Percentiles rank a stretch among this genome's conserved stretches.
Evolutionary conservation across 2,329 filamentous ascomycete species (phyloP).

Genomic region (Phyllosticta citrichinensis): DNA sequence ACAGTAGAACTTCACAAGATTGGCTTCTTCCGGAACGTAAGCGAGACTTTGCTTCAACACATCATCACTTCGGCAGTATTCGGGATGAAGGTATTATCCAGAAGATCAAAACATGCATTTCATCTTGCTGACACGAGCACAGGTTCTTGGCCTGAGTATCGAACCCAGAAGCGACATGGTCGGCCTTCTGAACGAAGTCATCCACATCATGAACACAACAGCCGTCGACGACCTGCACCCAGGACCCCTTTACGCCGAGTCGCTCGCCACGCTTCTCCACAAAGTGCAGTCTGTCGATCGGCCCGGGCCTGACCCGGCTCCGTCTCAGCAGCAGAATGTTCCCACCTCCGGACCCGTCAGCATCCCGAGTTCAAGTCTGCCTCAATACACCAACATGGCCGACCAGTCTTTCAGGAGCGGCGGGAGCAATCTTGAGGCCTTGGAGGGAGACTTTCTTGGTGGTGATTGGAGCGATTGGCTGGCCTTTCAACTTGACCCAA

Average conservation of each 20-base stretch:
- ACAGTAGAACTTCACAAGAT: not conserved
- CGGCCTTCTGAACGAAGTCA: not conserved
- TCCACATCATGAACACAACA: conserved; percentile 1
- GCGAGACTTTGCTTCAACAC: not conserved
- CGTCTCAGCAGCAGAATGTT: not conserved
- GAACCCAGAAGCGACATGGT: conserved; percentile 5
- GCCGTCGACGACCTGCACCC: conserved; percentile 6
- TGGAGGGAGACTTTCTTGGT: not conserved
- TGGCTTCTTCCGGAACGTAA: not conserved
- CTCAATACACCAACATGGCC: not conserved
- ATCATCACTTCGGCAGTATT: not conserved
- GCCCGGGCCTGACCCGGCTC: not conserved
- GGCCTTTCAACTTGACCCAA: conserved; percentile 5
- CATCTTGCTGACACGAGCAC: not conserved
- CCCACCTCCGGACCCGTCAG: not conserved
- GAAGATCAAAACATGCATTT: too few species aligned
- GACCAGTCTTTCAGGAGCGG: not conserved
- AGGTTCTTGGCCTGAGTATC: conserved; percentile 1
- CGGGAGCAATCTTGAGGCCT: not conserved
- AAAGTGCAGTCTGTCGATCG: conserved; percentile 3
- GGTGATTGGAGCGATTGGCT: conserved; percentile 7
- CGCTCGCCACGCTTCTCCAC: not conserved
- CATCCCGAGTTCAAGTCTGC: not conserved
- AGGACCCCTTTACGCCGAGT: conserved; percentile 2
- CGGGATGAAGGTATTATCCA: not conserved